A percentile compares a stretch with the other conserved stretches of the same genome.
phyloP scores from a whole-genome alignment of 345 rosid species.

The Populus pruinosa region DNA sequence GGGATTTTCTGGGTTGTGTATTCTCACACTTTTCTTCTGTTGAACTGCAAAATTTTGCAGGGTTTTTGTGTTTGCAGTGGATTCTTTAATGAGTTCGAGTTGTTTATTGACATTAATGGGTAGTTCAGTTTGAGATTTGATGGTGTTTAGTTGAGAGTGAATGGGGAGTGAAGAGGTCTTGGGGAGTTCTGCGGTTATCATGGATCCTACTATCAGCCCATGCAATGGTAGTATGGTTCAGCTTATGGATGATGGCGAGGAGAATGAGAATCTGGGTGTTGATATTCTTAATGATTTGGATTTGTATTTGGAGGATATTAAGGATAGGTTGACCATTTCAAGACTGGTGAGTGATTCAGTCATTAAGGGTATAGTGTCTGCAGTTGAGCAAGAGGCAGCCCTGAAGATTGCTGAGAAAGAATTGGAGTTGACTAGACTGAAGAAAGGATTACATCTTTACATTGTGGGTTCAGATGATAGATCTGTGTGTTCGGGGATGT shows the following conservation, averaged over 20 bases:
- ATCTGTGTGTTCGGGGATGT: slow-evolving; percentile 5
- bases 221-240: slow-evolving; percentile 9
- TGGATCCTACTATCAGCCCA: slow-evolving; percentile 21
- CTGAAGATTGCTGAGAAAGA: slow-evolving; percentile 65
- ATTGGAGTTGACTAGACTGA: slow-evolving; percentile 49
- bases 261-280: slow-evolving; percentile 43
- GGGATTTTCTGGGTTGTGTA: neutral
- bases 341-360: slow-evolving; percentile 78
- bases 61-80: neutral
- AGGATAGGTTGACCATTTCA: slow-evolving; percentile 52
- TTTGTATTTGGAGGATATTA: slow-evolving; percentile 56
- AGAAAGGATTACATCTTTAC: slow-evolving; percentile 37
- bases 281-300: slow-evolving; percentile 57
- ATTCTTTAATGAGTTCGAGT: neutral
- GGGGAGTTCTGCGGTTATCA: slow-evolving; percentile 20
- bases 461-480: slow-evolving; percentile 30
- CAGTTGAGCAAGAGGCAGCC: slow-evolving; percentile 58
- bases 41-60: slow-evolving; percentile 3
- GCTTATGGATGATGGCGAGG: slow-evolving; percentile 25
- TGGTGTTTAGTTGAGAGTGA: slow-evolving; percentile 14
- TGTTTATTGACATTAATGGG: neutral
- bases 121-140: slow-evolving; percentile 9
- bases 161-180: slow-evolving; percentile 28
- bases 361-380: slow-evolving; percentile 53
- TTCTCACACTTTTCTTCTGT: neutral